Evolutionary conservation across 2,329 filamentous ascomycete genomes (phyloP).

Genomic region (Penicillium sp.): DNA sequence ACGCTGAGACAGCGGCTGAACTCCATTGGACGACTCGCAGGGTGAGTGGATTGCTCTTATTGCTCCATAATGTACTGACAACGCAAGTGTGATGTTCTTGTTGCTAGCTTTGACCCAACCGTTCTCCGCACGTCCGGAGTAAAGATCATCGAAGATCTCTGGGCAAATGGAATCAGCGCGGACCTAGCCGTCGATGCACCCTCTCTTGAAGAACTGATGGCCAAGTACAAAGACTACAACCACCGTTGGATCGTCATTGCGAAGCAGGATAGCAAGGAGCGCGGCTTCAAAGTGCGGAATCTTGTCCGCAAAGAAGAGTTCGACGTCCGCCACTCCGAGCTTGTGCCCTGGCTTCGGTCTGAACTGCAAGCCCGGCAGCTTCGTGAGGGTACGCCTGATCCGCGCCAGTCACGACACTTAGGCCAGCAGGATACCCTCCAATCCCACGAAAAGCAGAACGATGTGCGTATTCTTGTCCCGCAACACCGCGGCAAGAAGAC

Average conservation of each 20-base stretch:
- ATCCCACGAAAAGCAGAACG: slow-evolving; percentile 52
- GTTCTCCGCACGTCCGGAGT: slow-evolving; percentile 70
- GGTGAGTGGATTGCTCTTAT: slow-evolving; percentile 43
- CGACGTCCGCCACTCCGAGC: slow-evolving; percentile 66
- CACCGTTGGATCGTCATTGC: slow-evolving; percentile 87
- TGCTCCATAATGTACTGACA: neutral
- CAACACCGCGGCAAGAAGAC: slow-evolving; percentile 85
- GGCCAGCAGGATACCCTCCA: slow-evolving; percentile 38
- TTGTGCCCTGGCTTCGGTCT: slow-evolving; percentile 71
- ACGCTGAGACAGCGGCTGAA: slow-evolving; percentile 57
- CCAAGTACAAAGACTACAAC: slow-evolving; percentile 65
- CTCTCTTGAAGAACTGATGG: slow-evolving; percentile 66
- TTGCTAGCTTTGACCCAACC: slow-evolving; percentile 77
- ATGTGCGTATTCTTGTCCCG: slow-evolving; percentile 77
- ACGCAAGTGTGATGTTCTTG: slow-evolving; percentile 72
- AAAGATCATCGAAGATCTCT: slow-evolving; percentile 70
- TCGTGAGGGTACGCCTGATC: slow-evolving; percentile 47
- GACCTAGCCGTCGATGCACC: slow-evolving; percentile 77
- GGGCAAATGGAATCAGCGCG: slow-evolving; percentile 76
- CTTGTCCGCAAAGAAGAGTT: slow-evolving; percentile 73
- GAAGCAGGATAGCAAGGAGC: slow-evolving; percentile 57
- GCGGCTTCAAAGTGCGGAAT: slow-evolving; percentile 68
- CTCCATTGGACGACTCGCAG: slow-evolving; percentile 58
- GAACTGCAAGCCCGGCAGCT: slow-evolving; percentile 76
- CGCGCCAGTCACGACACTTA: slow-evolving; percentile 37